Evolutionary conservation across 768 basidiomycete genomes (phyloP).

Genomic region (Rossbeevera mucosa): DNA sequence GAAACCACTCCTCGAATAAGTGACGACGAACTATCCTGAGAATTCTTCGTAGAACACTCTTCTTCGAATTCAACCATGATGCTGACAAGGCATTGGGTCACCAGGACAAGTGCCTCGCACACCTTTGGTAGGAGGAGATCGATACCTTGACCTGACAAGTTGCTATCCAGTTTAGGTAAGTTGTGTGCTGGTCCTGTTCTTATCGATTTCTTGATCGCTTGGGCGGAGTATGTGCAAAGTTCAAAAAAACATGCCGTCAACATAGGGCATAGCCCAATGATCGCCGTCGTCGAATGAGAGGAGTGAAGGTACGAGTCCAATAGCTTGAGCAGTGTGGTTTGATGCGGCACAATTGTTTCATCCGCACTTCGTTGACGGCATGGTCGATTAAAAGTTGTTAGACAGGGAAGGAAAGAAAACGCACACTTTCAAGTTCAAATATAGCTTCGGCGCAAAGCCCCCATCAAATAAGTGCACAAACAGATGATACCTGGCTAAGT

Average conservation of each 20-base stretch:
- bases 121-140: constrained; percentile 74
- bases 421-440: constrained; percentile 57
- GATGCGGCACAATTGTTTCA: constrained; percentile 78
- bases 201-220: constrained; percentile 47
- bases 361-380: constrained; percentile 43
- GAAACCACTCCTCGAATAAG: constrained; percentile 44
- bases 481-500: constrained; percentile 52
- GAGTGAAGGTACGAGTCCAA: constrained; percentile 80
- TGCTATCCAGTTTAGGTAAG: background rate
- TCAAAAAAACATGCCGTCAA: constrained; percentile 57
- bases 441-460: constrained; percentile 56
- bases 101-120: constrained; percentile 75
- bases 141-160: constrained; percentile 34
- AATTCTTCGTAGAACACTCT: constrained; percentile 27
- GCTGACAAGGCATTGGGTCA: constrained; percentile 70
- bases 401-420: constrained; percentile 18
- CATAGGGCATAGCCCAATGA: constrained; percentile 50
- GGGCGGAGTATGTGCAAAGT: constrained; percentile 55
- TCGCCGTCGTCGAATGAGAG: constrained; percentile 34
- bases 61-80: constrained; percentile 43
- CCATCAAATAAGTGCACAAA: constrained; percentile 60
- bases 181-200: constrained; percentile 21
- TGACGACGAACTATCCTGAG: constrained; percentile 25
- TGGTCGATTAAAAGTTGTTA: constrained; percentile 7
- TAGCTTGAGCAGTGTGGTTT: constrained; percentile 83